Percentiles rank a stretch among this genome's conserved stretches.
phyloP scores from a whole-genome alignment of 2,329 filamentous ascomycete genomes.

The Pseudogymnoascus sp. region DNA sequence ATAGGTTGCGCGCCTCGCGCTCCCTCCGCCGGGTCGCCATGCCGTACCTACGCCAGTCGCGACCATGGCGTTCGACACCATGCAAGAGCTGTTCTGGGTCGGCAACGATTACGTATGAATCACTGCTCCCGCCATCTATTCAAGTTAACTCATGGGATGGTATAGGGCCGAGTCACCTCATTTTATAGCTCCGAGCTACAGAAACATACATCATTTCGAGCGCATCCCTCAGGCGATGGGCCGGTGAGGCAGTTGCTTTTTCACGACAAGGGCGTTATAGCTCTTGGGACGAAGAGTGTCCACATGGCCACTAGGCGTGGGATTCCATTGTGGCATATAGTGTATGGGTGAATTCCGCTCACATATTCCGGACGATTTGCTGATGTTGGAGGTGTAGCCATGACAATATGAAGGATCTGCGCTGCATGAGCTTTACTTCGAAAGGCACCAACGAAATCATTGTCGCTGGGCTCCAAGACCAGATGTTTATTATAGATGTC shows the following conservation, averaged over 20 bases:
- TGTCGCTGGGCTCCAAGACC: constrained; percentile 76
- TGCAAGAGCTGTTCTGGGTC: constrained; percentile 84
- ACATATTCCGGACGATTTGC: constrained; percentile 10
- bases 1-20: constrained; percentile 71
- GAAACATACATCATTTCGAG: constrained; percentile 82
- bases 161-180: constrained; percentile 75
- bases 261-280: constrained; percentile 83
- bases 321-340: constrained; percentile 79
- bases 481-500: constrained; percentile 70
- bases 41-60: constrained; percentile 63
- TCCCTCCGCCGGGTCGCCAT: constrained; percentile 68
- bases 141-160: constrained; percentile 4
- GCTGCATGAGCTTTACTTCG: constrained; percentile 92
- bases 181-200: constrained; percentile 82
- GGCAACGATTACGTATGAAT: constrained; percentile 76
- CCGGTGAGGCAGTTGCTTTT: constrained; percentile 81
- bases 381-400: constrained; percentile 38
- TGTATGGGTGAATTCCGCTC: constrained; percentile 35
- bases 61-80: constrained; percentile 79
- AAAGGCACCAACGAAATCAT: constrained; percentile 77
- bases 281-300: constrained; percentile 72
- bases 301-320: constrained; percentile 85
- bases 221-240: constrained; percentile 65
- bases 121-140: constrained; percentile 9
- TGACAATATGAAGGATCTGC: constrained; percentile 73